Evolutionary conservation across 192 early-diverging fungal species (phyloP), one percentile per base, ranked within the genome.

Genomic region (Cladochytrium replicatum): DNA sequence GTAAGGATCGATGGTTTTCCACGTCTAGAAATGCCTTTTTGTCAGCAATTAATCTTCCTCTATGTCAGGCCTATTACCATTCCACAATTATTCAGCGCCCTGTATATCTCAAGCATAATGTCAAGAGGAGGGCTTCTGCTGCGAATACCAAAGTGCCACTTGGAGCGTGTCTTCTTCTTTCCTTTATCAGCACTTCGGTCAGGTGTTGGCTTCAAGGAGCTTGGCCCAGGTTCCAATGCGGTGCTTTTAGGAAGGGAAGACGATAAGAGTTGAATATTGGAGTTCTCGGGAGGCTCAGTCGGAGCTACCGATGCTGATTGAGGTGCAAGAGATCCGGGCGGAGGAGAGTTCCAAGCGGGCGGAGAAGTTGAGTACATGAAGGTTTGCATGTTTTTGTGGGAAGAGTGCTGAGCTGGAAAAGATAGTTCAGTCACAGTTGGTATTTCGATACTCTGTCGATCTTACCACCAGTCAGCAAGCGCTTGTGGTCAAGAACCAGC

Each of bases 71-170:
- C 5, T 17, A 49, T 46, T 66, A 81, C 80, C 83, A 99, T 94
- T 13, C 78, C 76, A 31, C 90, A 69, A 63, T 88, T 92, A 46
- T 83, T 80, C 44, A 99, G 66, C 0, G 93, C 89, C 9, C 85
- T 78, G 67, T 90, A 99, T 6, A 99, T 91, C 58, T 99, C 96
- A 4, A 87, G 72, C 96, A 99, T 97, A 13, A 99, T 91, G 58
- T 97, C 93, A 29, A 76, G 73, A 0, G 96, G 92, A 22, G 88
- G 85, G 52, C 83, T 86, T 47, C 85, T 75, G 19, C 86, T 89
- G 42, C 96, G 80, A 52, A 99, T 97, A 17, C 96, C 96, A 75
- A 95, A 96, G 67, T 99, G 93, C 96, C 96, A 99, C 62, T 85
- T 87, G 3, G 88, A 81, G 39, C 87, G 67, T 3, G 72, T 65